Percentiles rank a stretch among this genome's conserved stretches.
Conservation (phyloP, 163 green algal genomes). For the Coccomyxa subellipsoidea region DNA sequence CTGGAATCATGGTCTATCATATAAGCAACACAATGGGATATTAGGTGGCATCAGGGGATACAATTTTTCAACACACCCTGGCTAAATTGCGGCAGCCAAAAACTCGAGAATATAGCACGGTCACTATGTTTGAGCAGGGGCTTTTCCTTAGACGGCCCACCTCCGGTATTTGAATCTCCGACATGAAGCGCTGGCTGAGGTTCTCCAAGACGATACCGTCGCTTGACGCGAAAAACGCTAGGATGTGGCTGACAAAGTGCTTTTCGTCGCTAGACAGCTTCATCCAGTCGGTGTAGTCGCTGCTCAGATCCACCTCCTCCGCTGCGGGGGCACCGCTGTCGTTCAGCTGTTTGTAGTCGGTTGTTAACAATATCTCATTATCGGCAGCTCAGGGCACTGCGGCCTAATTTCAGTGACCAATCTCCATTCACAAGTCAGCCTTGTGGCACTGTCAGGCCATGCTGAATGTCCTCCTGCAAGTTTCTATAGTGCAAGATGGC, state of each 20-base stretch:
- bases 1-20: too few species aligned
- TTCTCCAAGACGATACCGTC: constrained; percentile 96
- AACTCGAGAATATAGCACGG: too few species aligned
- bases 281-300: constrained; percentile 83
- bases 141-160: constrained; percentile 12
- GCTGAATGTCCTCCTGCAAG: not conserved
- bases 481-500: constrained; percentile 1
- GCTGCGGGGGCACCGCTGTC: constrained; percentile 4
- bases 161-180: constrained; percentile 81
- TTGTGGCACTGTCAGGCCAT: not conserved
- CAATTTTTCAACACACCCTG: not conserved
- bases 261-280: constrained; percentile 79
- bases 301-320: constrained; percentile 46
- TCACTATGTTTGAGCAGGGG: not conserved
- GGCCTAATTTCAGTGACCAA: not conserved
- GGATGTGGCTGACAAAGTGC: constrained; percentile 84
- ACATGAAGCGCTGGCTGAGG: constrained; percentile 82
- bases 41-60: too few species aligned
- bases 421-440: not conserved
- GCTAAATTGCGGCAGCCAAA: too few species aligned
- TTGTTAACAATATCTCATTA: not conserved
- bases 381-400: not conserved
- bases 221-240: constrained; percentile 90
- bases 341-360: not conserved
- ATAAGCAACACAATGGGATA: too few species aligned